Percentiles rank a stretch among this genome's conserved stretches.
Evolutionary conservation across 352 stramenopile genomes (phyloP).

Genomic region (Globisporangium sylvaticum): DNA sequence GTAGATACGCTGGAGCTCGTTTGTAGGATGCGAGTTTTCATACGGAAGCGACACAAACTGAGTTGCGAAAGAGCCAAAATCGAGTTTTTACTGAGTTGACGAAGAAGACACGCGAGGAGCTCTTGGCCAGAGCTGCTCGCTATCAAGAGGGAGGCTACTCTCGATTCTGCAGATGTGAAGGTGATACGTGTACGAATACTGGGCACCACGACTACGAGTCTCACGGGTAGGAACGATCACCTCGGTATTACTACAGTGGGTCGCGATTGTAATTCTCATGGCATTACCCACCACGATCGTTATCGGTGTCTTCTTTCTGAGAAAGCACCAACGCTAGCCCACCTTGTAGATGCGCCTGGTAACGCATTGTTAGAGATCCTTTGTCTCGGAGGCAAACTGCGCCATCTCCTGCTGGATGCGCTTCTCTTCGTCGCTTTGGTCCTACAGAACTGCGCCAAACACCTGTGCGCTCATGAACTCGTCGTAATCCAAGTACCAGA

Average conservation of each 20-base stretch:
- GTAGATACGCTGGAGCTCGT: no score
- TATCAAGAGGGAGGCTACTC: neutral
- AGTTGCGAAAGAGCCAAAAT: neutral
- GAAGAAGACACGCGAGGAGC: neutral
- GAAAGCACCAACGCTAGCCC: no score
- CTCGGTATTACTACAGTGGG: no score
- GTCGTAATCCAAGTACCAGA: slow-evolving; percentile 63
- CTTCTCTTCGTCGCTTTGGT: slow-evolving; percentile 11
- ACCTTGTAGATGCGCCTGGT: no score
- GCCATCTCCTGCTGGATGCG: slow-evolving; percentile 28
- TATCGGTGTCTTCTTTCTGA: no score
- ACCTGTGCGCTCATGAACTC: slow-evolving; percentile 46
- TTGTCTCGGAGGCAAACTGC: neutral
- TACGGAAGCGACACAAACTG: neutral
- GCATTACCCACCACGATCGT: no score
- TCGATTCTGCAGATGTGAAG: no score
- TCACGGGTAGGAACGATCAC: no score
- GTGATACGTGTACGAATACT: no score
- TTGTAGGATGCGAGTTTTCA: neutral
- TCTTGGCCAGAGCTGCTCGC: neutral
- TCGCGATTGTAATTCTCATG: no score
- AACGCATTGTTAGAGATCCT: neutral
- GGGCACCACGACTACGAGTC: no score
- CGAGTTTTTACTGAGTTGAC: neutral
- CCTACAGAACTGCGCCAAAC: slow-evolving; percentile 17